phyloP scores from a whole-genome alignment of 2,329 filamentous ascomycete genomes.

The Calonectria hawksworthii region DNA sequence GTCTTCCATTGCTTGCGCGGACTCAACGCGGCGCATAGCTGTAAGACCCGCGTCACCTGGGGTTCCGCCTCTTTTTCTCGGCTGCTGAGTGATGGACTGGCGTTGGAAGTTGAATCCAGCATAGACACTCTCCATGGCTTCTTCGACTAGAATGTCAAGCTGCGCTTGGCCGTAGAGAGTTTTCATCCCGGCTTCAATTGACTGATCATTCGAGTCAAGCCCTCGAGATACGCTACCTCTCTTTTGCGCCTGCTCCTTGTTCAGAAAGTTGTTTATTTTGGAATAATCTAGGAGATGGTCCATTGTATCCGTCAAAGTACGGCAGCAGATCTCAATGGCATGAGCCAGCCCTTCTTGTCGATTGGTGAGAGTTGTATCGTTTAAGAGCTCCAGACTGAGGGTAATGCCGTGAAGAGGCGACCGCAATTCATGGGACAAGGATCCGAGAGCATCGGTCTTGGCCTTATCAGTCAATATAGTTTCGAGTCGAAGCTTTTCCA shows the following conservation, averaged over 20 bases:
- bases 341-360: conserved; percentile 62
- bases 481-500: conserved; percentile 65
- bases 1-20: conserved; percentile 59
- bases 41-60: conserved; percentile 20
- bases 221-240: background rate
- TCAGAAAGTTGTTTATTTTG: conserved; percentile 62
- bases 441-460: conserved; percentile 71
- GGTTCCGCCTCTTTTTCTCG: background rate
- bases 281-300: conserved; percentile 68
- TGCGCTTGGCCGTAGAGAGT: conserved; percentile 44
- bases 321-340: conserved; percentile 65
- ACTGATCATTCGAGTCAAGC: background rate
- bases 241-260: conserved; percentile 13
- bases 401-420: conserved; percentile 73
- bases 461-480: conserved; percentile 57
- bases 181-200: conserved; percentile 33
- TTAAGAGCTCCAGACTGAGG: conserved; percentile 65
- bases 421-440: conserved; percentile 72
- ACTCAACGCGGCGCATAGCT: conserved; percentile 42
- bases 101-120: conserved; percentile 59
- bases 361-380: conserved; percentile 63
- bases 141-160: conserved; percentile 59
- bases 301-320: conserved; percentile 67
- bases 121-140: conserved; percentile 62
- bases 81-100: conserved; percentile 35